Percentiles rank a stretch among this genome's conserved stretches.
Evolutionary conservation across 2,329 filamentous ascomycete species (phyloP).

Genomic region (Phaeosphaeriaceae sp.): DNA sequence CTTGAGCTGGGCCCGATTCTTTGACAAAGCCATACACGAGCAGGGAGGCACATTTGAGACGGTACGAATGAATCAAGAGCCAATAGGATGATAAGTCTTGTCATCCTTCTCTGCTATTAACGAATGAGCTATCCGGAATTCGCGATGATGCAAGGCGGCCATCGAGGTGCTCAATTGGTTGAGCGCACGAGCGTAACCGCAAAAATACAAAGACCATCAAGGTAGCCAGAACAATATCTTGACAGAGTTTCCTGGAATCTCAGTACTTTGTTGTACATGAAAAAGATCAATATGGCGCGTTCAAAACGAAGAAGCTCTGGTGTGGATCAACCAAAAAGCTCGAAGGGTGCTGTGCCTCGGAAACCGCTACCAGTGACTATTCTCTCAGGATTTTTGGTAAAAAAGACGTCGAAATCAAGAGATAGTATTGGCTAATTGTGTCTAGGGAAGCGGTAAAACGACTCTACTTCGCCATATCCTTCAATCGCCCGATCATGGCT

Average conservation of each 20-base stretch:
- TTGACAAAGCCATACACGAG: neutral
- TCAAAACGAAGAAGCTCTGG: conserved; percentile 28
- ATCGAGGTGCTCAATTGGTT: conserved; percentile 43
- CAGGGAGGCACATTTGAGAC: neutral
- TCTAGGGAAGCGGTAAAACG: conserved; percentile 72
- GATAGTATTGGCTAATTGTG: conserved; percentile 7
- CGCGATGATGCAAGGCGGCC: conserved; percentile 36
- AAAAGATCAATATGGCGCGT: conserved; percentile 19
- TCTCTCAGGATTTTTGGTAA: conserved; percentile 66
- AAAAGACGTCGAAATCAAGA: neutral
- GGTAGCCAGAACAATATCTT: neutral
- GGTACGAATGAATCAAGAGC: neutral
- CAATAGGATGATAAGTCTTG: neutral
- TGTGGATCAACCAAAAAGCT: conserved; percentile 10
- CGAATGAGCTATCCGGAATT: conserved; percentile 22
- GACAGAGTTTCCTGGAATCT: neutral
- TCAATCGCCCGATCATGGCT: conserved; percentile 67
- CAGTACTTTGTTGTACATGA: neutral
- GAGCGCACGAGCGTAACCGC: conserved; percentile 21
- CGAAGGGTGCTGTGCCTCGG: conserved; percentile 13
- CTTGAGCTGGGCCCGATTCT: neutral
- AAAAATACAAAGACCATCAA: conserved; percentile 26
- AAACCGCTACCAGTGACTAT: conserved; percentile 64
- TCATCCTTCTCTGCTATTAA: neutral
- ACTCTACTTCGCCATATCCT: conserved; percentile 74